These are phyloP conservation scores for Pelargonium nanum DNA, from an alignment of 345 rosid genomes.

Conservation along the genomic window DNA sequence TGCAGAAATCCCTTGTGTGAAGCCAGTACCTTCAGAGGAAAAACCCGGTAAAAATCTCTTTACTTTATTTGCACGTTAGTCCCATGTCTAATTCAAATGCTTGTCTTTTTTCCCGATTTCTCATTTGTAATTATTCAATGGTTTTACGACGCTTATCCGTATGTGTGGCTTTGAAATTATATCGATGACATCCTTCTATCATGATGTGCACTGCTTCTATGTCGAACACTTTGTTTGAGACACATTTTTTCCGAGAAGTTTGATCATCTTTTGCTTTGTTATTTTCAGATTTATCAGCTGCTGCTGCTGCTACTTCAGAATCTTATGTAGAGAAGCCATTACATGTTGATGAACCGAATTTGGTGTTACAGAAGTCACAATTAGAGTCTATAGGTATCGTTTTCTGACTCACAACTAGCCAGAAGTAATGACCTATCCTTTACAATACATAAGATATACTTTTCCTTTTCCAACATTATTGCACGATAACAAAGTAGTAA, in stretches of 20 bases:
- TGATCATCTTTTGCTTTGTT: slow-evolving; percentile 7
- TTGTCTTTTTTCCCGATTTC: neutral
- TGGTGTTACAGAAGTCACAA: slow-evolving; percentile 34
- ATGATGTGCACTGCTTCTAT: no score
- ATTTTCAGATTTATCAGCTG: slow-evolving; percentile 11
- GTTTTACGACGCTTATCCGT: neutral
- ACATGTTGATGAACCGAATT: slow-evolving; percentile 33
- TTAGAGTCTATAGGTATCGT: slow-evolving; percentile 42
- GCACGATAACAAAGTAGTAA: no score
- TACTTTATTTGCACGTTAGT: slow-evolving; percentile 6
- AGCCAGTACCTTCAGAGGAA: slow-evolving; percentile 31
- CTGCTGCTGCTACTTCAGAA: slow-evolving; percentile 22
- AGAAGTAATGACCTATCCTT: neutral
- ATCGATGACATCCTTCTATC: neutral
- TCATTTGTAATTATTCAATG: neutral
- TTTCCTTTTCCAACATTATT: no score
- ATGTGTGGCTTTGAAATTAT: neutral
- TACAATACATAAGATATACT: no score
- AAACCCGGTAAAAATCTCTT: slow-evolving; percentile 30
- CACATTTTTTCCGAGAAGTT: neutral
- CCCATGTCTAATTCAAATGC: neutral
- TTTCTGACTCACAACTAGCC: neutral
- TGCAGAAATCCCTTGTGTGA: slow-evolving; percentile 75
- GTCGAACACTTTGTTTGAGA: neutral
- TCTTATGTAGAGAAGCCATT: slow-evolving; percentile 28